Conservation (phyloP, 2,329 filamentous ascomycete genomes). For the Aureobasidium lini region DNA sequence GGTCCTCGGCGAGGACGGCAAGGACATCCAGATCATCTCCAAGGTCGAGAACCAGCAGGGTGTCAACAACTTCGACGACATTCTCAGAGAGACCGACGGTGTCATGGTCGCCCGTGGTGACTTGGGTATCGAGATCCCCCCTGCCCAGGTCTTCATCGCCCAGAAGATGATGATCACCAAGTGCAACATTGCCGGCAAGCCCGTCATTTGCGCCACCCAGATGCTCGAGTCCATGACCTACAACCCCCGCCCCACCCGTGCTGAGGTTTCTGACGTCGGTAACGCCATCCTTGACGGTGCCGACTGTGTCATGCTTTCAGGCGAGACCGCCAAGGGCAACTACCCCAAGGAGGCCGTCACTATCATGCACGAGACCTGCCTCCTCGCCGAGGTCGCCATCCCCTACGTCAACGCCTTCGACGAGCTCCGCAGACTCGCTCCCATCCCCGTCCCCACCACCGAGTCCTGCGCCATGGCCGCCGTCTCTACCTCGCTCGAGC, state of each 20-base stretch:
- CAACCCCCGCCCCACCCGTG: conserved; percentile 95
- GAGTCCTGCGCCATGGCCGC: conserved; percentile 96
- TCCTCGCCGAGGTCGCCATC: conserved; percentile 94
- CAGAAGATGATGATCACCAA: conserved; percentile 99
- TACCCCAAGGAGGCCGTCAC: conserved; percentile 88
- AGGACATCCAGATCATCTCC: conserved; percentile 97
- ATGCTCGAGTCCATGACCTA: conserved; percentile 99
- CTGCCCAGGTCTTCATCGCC: conserved; percentile 95
- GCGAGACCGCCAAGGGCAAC: conserved; percentile 95
- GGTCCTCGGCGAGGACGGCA: conserved; percentile 83
- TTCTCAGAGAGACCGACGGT: conserved; percentile 90
- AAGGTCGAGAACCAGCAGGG: conserved; percentile 99
- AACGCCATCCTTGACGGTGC: conserved; percentile 97
- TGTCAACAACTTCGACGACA: conserved; percentile 99
- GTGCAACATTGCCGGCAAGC: conserved; percentile 99
- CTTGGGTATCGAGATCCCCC: conserved; percentile 95
- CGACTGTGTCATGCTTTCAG: conserved; percentile 99
- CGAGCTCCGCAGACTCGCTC: conserved; percentile 77
- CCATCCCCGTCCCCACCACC: conserved; percentile 75
- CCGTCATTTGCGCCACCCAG: conserved; percentile 96
- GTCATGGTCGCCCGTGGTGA: conserved; percentile 99
- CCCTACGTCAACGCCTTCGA: conserved; percentile 96
- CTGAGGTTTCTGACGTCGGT: conserved; percentile 96
- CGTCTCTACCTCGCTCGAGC: conserved; percentile 88
- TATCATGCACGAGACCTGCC: conserved; percentile 98